A percentile compares a stretch with the other conserved stretches of the same genome.
These are phyloP conservation scores for Cicer arietinum DNA, from an alignment of 306 rosid species.

Conservation along the genomic window DNA sequence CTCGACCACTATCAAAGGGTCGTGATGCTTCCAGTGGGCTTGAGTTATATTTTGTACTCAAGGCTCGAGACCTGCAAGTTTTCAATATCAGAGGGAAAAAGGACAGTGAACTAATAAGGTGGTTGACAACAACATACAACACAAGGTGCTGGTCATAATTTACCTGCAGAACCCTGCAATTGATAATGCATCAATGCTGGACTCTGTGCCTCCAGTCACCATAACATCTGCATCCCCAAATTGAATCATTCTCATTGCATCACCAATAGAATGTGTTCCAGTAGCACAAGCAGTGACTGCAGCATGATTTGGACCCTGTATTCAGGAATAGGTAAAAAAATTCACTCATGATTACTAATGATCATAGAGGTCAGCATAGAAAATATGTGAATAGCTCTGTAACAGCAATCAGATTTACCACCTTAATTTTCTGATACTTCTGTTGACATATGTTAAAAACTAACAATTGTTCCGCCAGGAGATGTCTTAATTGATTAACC, in stretches of 20 bases:
- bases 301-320: slow-evolving; percentile 91
- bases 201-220: slow-evolving; percentile 97
- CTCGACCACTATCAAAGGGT: slow-evolving; percentile 87
- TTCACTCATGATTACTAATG: slow-evolving; percentile 25
- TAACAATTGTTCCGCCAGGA: slow-evolving; percentile 5
- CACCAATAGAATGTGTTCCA: slow-evolving; percentile 95
- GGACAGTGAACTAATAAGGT: neutral
- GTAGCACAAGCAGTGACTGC: slow-evolving; percentile 98
- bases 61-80: slow-evolving; percentile 76
- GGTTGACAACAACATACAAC: slow-evolving; percentile 24
- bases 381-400: slow-evolving; percentile 31
- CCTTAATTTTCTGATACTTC: slow-evolving; percentile 10
- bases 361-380: slow-evolving; percentile 1
- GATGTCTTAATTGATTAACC: neutral
- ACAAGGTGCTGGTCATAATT: slow-evolving; percentile 11
- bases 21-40: slow-evolving; percentile 86
- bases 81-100: slow-evolving; percentile 16
- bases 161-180: slow-evolving; percentile 93
- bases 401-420: slow-evolving; percentile 39
- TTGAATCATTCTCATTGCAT: slow-evolving; percentile 94
- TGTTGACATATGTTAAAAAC: slow-evolving; percentile 20
- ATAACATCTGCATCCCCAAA: slow-evolving; percentile 96
- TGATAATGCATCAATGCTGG: slow-evolving; percentile 95
- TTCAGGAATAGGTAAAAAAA: slow-evolving; percentile 35
- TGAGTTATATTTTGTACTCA: slow-evolving; percentile 79